These are phyloP conservation scores for Macaranga tanarius DNA, from an alignment of 441 rosid species.

Conservation along the genomic window DNA sequence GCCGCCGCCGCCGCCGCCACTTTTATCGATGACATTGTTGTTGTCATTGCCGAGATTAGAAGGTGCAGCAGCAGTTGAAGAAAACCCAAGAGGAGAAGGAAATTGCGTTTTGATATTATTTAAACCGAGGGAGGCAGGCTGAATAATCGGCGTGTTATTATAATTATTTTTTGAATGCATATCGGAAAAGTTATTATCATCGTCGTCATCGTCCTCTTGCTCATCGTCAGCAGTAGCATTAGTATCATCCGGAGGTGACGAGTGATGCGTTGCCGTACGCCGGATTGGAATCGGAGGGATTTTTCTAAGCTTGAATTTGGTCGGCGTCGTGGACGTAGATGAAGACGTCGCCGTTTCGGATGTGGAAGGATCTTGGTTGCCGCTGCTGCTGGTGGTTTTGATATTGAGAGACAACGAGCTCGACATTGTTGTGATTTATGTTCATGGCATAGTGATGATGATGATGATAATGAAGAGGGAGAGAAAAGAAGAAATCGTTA, in stretches of 20 bases:
- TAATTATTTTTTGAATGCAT: neutral
- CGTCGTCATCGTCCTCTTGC: constrained; percentile 11
- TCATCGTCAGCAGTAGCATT: constrained; percentile 8
- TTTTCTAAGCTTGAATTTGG: constrained; percentile 50
- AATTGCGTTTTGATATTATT: constrained; percentile 77
- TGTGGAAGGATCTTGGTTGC: constrained; percentile 23
- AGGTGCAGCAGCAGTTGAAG: constrained; percentile 37
- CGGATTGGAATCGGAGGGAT: constrained; percentile 60
- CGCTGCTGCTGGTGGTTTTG: too few species aligned
- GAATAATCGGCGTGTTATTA: constrained; percentile 32
- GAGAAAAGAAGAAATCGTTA: neutral
- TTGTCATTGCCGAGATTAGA: constrained; percentile 21
- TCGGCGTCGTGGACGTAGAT: constrained; percentile 26
- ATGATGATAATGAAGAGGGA: too few species aligned
- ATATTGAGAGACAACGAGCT: too few species aligned
- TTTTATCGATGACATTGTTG: constrained; percentile 17
- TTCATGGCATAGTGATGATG: too few species aligned
- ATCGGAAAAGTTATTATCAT: constrained; percentile 8
- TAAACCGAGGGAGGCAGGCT: constrained; percentile 66
- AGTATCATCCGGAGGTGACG: constrained; percentile 2
- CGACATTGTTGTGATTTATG: too few species aligned
- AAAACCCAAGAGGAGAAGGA: constrained; percentile 58
- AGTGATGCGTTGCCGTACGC: constrained; percentile 12
- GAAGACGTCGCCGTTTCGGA: constrained; percentile 19
- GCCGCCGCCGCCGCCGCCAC: constrained; percentile 22